Evolutionary conservation across 345 rosid genomes (phyloP), one percentile per base, ranked within the genome.

Genomic region (Salix viminalis): DNA sequence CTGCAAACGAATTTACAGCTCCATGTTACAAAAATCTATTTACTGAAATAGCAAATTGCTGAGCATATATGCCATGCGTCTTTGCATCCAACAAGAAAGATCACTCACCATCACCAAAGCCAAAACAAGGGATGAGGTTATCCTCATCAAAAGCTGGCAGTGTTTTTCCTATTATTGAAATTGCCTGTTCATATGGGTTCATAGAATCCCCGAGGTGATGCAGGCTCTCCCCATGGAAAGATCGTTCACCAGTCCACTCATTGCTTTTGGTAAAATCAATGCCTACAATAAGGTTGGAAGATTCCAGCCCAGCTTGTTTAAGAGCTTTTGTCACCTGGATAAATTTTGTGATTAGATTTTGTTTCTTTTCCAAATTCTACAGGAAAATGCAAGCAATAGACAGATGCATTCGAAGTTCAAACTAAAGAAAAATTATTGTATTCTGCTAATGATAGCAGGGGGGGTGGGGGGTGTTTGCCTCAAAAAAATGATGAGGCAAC

Each of bases 201-300:
- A 44, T 39, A 41, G 3, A 18, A 54, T 75, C 75, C 28, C 76
- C 72, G 18, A 80, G 69, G 46, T 80, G 76, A 75, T 80, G 83
- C 67, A 80, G 58, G 36, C 83, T 75, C 70, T 56, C 39, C 16
- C 75, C 16, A 1, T 66, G 32, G 70, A 75, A 80, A 15, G 79
- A 80, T 67, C 76, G 69, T 1, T 64, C 42, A 23, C 83, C 76
- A 24, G 78, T 79, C 82, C 82, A 79, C 64, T 79, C 82, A 50
- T 79, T 79, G 78, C 82, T 79, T 65, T 79, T 79, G 8, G 82
- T 79, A 42, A 79, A 74, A 70, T 79, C 82, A 74, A 74, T 74
- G 14, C 78, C 82, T 3, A 74, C 78, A 67, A 79, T 79, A 54
- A 79, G 82, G 75, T 79, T 79, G 24, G 82, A 79, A 30, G 82